Evolutionary conservation across 2,329 filamentous ascomycete species (phyloP), one percentile per base, ranked within the genome.

Genomic region (Colletotrichum cuscutae): DNA sequence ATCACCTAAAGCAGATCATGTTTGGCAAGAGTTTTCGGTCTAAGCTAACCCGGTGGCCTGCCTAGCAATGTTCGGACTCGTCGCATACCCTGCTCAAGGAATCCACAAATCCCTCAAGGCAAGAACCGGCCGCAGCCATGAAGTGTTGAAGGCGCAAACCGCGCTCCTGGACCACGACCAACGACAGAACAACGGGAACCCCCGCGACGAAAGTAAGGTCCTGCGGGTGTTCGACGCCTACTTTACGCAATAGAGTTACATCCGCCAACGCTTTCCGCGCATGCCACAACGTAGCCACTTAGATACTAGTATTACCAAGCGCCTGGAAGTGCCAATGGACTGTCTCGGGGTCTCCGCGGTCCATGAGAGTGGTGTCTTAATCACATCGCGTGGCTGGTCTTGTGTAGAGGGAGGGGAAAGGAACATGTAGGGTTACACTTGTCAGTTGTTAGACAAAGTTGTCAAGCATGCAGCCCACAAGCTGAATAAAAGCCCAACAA

Each of bases 31-130:
- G 6, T 30, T 4, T 1, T 53, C 60, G 71, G 71, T 11, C 19
- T 57, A 30, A 61, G 56, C 60, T 73, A 35, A 61, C 46, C 66
- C 66, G 56, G 46, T 3, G 4, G 30, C 28, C 0, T 22, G 12
- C 1, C 56, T 32, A 52, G 62, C 79, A 76, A 75, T 74, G 75
- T 75, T 35, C 30, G 80, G 80, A 0, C 68, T 81, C 22, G 73
- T 81, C 26, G 79, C 78, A 1, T 82, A 82, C 63, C 79, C 81
- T 1, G 77, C 76, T 4, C 76, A 80, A n/a, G 80, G 80, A 0
- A 77, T 81, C 4, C 76, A 74, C 32, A 81, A 80, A 66, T 81
- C 76, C n/a, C 73, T 81, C n/a, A 77, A 80, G 35, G 62, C 76
- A 28, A 61, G 60, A 1, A 72, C 26, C 13, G 70, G 60, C 6